Conservation (phyloP, 169 alveolate genomes). For the Plasmodium gallinaceum region DNA sequence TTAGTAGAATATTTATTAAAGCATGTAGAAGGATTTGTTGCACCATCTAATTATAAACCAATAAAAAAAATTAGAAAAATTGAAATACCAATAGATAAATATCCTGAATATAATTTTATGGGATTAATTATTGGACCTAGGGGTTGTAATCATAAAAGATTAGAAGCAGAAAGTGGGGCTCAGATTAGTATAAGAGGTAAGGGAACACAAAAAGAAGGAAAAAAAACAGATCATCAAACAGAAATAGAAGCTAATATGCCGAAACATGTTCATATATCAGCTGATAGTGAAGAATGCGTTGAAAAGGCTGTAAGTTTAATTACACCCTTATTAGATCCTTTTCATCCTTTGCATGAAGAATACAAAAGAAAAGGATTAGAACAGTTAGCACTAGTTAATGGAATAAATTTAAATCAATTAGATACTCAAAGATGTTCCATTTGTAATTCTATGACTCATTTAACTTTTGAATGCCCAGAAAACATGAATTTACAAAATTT, state of each 20-base stretch:
- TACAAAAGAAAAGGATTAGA: constrained; percentile 89
- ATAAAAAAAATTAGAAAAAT: constrained; percentile 89
- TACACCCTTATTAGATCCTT: constrained; percentile 91
- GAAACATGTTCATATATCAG: constrained; percentile 90
- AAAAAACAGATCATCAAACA: constrained; percentile 91
- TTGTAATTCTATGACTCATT: constrained; percentile 89
- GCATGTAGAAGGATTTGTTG: constrained; percentile 89
- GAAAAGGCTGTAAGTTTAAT: constrained; percentile 89
- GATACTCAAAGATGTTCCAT: constrained; percentile 86
- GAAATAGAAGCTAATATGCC: constrained; percentile 92
- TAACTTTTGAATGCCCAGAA: constrained; percentile 89
- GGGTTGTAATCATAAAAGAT: constrained; percentile 94
- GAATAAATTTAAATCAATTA: constrained; percentile 82
- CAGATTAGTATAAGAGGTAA: constrained; percentile 92
- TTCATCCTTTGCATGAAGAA: constrained; percentile 91
- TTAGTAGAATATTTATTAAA: constrained; percentile 90
- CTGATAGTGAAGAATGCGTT: constrained; percentile 87
- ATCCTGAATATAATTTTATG: constrained; percentile 95
- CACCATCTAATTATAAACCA: constrained; percentile 93
- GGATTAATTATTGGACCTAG: constrained; percentile 96
- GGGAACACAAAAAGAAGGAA: constrained; percentile 93
- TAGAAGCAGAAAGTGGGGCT: constrained; percentile 93
- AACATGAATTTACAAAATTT: constrained; percentile 78
- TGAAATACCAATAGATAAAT: constrained; percentile 91
- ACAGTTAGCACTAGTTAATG: constrained; percentile 91